Evolutionary conservation across 108 stramenopile genomes (phyloP).

Genomic region (Skeletonema marinoi): DNA sequence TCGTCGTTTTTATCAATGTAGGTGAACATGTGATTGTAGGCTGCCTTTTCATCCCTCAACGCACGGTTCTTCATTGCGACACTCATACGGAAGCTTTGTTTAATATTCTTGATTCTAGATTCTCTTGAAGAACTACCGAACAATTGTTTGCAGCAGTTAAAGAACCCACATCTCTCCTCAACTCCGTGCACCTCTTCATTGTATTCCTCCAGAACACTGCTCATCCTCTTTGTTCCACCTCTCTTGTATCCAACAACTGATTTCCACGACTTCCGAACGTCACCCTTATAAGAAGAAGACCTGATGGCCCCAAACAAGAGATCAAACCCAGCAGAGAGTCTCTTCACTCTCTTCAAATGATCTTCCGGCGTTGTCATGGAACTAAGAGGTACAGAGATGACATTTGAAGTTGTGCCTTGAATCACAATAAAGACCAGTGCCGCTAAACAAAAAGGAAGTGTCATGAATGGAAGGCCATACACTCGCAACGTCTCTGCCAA

Average conservation of each 20-base stretch:
- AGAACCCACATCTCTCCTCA: background rate
- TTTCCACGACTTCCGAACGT: background rate
- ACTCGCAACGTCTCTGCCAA: constrained; percentile 23
- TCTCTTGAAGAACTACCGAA: background rate
- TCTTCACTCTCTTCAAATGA: constrained; percentile 26
- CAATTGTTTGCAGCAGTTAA: background rate
- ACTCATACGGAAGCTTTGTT: background rate
- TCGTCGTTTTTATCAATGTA: background rate
- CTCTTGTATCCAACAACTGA: background rate
- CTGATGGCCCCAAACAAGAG: constrained; percentile 21
- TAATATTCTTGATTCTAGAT: background rate
- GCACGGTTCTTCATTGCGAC: background rate
- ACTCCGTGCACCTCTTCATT: background rate
- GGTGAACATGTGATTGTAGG: background rate
- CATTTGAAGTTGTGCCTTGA: constrained; percentile 40
- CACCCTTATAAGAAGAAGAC: background rate
- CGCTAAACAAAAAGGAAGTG: constrained; percentile 45
- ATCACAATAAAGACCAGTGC: constrained; percentile 35
- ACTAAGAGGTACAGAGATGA: constrained; percentile 45
- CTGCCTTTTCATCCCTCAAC: background rate
- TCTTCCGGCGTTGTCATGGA: constrained; percentile 51
- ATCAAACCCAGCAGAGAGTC: constrained; percentile 29
- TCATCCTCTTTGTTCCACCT: background rate
- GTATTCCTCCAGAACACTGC: background rate
- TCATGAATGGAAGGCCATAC: constrained; percentile 52